Base-by-base conservation (phyloP, 768 basidiomycete species). In the Tylopilus subfusipes region DNA sequence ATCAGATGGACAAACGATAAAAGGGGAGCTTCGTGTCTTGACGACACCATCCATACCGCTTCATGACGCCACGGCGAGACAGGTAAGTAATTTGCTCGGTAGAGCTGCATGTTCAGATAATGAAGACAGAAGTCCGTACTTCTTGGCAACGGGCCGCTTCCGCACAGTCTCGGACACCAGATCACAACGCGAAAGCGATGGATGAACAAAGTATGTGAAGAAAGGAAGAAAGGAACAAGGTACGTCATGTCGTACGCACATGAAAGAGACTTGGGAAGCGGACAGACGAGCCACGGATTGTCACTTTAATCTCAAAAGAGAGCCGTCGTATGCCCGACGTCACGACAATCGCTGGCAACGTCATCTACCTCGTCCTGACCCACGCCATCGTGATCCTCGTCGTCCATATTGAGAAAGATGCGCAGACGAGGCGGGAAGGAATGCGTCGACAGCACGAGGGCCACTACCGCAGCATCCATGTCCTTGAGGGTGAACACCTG, bases 321-420 rank as follows among this genome's bases (percentile, higher is more conserved):
- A 42, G 22, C 30, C 16, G 21, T 27, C 18, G 29, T 30, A 36
- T 16, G 6, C 19, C 22, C 49, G 22, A 16, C 13, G n/a, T 24
- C 46, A 38, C 10, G 22, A 16, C 11, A 31, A 38, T 18, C 14
- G 4, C 8, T 18, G 34, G 16, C 34, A 36, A 36, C 4, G 4
- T 46, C 38, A 24, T 27, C 51, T 29, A 22, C 52, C 11, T 46
- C 50, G 5, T 31, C 48, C n/a, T 2, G 6, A 9, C 31, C 48
- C 16, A 1, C 52, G 13, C n/a, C n/a, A n/a, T n/a, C n/a, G n/a
- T n/a, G n/a, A n/a, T n/a, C n/a, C n/a, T 45, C 18, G 3, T 52
- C 62, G 5, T 57, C 58, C 14, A 64, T 43, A 12, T 64, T 63
- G 12, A 64, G 44, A 45, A 62, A 51, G 30, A 64, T 42, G 33